phyloP scores from a whole-genome alignment of 805 yeast species.

The Schwanniomyces vanrijiae region DNA sequence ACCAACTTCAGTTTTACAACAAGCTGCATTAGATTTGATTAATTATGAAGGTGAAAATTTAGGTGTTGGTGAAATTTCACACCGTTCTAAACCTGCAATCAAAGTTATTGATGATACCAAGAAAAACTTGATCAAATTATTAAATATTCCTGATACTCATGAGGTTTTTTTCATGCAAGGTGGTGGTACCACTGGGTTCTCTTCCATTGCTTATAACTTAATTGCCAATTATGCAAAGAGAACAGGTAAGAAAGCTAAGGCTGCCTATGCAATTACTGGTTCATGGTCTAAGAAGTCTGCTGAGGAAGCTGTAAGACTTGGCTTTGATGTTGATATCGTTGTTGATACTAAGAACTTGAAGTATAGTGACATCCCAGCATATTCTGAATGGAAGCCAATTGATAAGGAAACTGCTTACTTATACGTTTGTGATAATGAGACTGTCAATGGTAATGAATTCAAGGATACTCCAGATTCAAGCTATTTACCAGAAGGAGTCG shows the following conservation, averaged over 20 bases:
- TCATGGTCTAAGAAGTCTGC: slow-evolving; percentile 88
- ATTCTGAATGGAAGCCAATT: slow-evolving; percentile 61
- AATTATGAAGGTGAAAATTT: slow-evolving; percentile 69
- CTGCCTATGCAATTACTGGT: slow-evolving; percentile 89
- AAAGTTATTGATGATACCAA: slow-evolving; percentile 77
- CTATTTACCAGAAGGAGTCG: slow-evolving; percentile 64
- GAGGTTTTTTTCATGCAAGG: slow-evolving; percentile 96
- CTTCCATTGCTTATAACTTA: slow-evolving; percentile 81
- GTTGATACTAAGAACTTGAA: slow-evolving; percentile 63
- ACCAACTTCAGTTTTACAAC: slow-evolving; percentile 79
- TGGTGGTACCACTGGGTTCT: slow-evolving; percentile 96
- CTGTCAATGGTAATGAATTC: slow-evolving; percentile 94
- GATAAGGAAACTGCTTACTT: slow-evolving; percentile 71
- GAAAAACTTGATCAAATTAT: slow-evolving; percentile 58
- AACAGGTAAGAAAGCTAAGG: slow-evolving; percentile 73
- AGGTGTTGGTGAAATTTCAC: slow-evolving; percentile 96
- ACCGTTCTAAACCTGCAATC: slow-evolving; percentile 83
- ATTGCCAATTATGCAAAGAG: slow-evolving; percentile 71
- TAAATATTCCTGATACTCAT: slow-evolving; percentile 85
- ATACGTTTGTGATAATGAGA: slow-evolving; percentile 94
- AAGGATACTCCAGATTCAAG: slow-evolving; percentile 48
- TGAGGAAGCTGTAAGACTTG: slow-evolving; percentile 86
- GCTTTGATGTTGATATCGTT: slow-evolving; percentile 68
- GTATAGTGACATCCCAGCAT: slow-evolving; percentile 65
- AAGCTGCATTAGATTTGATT: slow-evolving; percentile 83